A percentile compares a stretch with the other conserved stretches of the same genome.
Evolutionary conservation across 176 grass and related monocot genomes (phyloP).

Genomic region (Panicum miliaceum): DNA sequence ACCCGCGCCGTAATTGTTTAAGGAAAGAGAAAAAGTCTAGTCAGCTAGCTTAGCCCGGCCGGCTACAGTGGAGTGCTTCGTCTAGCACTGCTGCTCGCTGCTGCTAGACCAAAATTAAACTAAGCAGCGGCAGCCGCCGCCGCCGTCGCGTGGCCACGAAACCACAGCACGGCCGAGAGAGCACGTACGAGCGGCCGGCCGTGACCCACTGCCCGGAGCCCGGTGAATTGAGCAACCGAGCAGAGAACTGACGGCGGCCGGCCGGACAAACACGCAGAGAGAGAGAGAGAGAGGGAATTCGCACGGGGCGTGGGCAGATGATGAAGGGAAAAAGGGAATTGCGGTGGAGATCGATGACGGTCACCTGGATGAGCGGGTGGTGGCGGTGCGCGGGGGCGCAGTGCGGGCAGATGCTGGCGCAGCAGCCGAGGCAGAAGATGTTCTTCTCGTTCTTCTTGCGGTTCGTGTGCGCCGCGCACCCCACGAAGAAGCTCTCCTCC

Average conservation of each 20-base stretch:
- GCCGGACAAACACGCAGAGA: too few relatives aligned
- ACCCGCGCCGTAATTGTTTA: background rate
- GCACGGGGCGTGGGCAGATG: too few relatives aligned
- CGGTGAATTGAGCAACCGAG: too few relatives aligned
- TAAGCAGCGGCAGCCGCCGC: too few relatives aligned
- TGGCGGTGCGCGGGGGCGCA: conserved; percentile 64
- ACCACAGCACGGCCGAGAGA: too few relatives aligned
- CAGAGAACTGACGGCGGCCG: too few relatives aligned
- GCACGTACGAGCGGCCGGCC: too few relatives aligned
- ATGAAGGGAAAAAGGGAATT: background rate
- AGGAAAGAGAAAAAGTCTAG: background rate
- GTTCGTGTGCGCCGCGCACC: conserved; percentile 63
- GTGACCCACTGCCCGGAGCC: too few relatives aligned
- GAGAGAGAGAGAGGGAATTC: background rate
- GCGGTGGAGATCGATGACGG: background rate
- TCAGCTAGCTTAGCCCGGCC: too few relatives aligned
- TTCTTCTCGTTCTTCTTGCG: conserved; percentile 99
- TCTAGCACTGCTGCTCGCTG: background rate
- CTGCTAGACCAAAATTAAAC: background rate
- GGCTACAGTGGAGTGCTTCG: background rate
- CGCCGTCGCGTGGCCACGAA: too few relatives aligned
- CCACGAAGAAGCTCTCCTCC: conserved; percentile 92
- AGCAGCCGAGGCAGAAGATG: conserved; percentile 97
- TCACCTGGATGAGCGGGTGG: conserved; percentile 83
- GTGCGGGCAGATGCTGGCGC: conserved; percentile 87